Percentiles rank a stretch among this genome's conserved stretches.
Conservation (phyloP, 2,329 filamentous ascomycete species). For the Botrytis aclada region DNA sequence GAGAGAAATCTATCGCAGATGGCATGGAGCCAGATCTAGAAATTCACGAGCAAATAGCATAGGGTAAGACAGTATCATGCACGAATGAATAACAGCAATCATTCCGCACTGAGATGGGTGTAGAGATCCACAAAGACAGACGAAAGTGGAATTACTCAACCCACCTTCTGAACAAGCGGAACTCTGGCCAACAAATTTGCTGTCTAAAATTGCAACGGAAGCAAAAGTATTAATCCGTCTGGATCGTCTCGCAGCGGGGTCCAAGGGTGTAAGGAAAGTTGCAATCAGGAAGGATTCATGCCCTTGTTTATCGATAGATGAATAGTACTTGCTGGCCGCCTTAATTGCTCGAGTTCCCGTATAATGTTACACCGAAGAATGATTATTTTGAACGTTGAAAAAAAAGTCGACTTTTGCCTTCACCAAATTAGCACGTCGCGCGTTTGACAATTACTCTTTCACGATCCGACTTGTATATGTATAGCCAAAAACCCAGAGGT, state of each 20-base stretch:
- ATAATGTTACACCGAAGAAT: neutral
- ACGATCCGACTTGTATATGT: neutral
- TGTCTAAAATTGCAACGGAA: constrained; percentile 15
- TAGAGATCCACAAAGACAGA: constrained; percentile 8
- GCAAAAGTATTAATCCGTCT: constrained; percentile 8
- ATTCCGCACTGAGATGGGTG: neutral
- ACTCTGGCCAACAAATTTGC: constrained; percentile 1
- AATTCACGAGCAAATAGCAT: neutral
- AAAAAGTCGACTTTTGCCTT: neutral
- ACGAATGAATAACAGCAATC: neutral
- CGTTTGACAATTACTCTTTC: neutral
- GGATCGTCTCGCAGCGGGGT: constrained; percentile 16
- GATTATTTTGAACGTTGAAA: neutral
- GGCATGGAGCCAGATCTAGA: neutral
- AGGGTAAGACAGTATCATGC: neutral
- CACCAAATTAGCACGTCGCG: neutral
- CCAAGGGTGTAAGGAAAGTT: constrained; percentile 8
- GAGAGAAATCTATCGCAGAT: neutral
- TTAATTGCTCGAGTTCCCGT: neutral
- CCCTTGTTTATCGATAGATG: constrained; percentile 18
- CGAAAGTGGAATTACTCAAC: constrained; percentile 17
- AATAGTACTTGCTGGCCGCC: constrained; percentile 4
- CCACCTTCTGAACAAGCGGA: constrained; percentile 13
- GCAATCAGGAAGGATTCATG: constrained; percentile 17
- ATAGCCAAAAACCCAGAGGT: neutral